Percentiles rank a stretch among this genome's conserved stretches.
Conservation (phyloP, 106 monocot species). For the Alisma plantagoaquatica region DNA sequence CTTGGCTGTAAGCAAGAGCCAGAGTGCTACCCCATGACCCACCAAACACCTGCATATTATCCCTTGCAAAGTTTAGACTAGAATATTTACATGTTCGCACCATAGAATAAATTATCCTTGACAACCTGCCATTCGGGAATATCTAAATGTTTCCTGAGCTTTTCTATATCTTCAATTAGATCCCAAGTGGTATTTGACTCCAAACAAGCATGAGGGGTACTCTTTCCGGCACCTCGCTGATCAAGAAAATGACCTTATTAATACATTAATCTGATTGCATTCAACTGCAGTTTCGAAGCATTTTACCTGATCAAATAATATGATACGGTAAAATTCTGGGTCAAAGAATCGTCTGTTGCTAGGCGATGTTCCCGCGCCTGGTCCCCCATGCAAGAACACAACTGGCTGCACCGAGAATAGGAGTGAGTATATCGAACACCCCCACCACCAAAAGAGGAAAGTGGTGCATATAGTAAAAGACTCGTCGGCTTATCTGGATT, state of each 20-base stretch:
- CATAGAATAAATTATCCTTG: no score
- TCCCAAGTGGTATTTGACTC: slow-evolving; percentile 99
- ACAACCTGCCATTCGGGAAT: slow-evolving; percentile 97
- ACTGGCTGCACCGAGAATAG: slow-evolving; percentile 54
- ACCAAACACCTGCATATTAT: slow-evolving; percentile 72
- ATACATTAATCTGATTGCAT: background rate
- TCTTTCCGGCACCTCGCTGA: slow-evolving; percentile 95
- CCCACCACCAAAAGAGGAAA: no score
- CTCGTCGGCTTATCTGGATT: no score
- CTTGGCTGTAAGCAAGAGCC: slow-evolving; percentile 83
- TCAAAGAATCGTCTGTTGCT: slow-evolving; percentile 87
- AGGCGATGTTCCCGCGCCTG: slow-evolving; percentile 83
- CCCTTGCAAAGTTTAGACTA: background rate
- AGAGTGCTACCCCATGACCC: slow-evolving; percentile 99
- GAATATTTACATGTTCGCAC: no score
- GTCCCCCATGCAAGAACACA: slow-evolving; percentile 98
- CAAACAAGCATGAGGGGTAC: slow-evolving; percentile 96
- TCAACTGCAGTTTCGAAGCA: background rate
- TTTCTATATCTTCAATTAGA: slow-evolving; percentile 85
- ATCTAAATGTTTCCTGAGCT: slow-evolving; percentile 71
- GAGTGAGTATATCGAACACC: no score
- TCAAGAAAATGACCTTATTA: slow-evolving; percentile 8
- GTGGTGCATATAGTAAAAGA: no score
- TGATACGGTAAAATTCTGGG: slow-evolving; percentile 86
- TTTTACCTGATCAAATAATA: slow-evolving; percentile 91